phyloP scores from a whole-genome alignment of 371 early-diverging fungal genomes.

The Zancudomyces culisetae region DNA sequence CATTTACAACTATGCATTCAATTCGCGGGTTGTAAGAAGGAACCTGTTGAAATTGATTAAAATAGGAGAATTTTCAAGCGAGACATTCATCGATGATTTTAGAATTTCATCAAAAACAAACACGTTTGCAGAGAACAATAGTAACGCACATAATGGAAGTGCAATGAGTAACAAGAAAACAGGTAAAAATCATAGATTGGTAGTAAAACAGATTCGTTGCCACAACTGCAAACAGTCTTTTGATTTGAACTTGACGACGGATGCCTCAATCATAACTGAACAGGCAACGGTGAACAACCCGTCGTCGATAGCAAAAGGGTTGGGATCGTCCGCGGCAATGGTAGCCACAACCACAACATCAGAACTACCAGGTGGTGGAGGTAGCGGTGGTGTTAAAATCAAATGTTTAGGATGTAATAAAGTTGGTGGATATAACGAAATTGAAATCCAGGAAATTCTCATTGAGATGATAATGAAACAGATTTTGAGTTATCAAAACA shows the following conservation, averaged over 20 bases:
- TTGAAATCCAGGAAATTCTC: conserved; percentile 54
- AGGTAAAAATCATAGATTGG: conserved; percentile 57
- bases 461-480: conserved; percentile 40
- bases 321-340: neutral
- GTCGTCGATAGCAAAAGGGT: too few species aligned
- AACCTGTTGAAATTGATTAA: conserved; percentile 49
- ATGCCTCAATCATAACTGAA: conserved; percentile 39
- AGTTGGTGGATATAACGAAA: conserved; percentile 40
- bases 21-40: conserved; percentile 44
- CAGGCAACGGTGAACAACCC: neutral
- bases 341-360: conserved; percentile 5
- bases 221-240: conserved; percentile 57
- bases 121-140: neutral
- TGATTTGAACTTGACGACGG: conserved; percentile 81
- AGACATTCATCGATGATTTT: conserved; percentile 35
- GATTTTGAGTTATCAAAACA: conserved; percentile 54
- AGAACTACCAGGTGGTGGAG: neutral
- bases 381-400: neutral
- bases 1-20: conserved; percentile 2
- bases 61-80: conserved; percentile 56
- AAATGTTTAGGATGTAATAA: conserved; percentile 19
- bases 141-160: conserved; percentile 12
- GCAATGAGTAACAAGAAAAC: conserved; percentile 68
- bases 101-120: neutral
- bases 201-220: conserved; percentile 69